Evolutionary conservation across 1,284 basidiomycete genomes (phyloP).

Genomic region (Puccinia novopanici): DNA sequence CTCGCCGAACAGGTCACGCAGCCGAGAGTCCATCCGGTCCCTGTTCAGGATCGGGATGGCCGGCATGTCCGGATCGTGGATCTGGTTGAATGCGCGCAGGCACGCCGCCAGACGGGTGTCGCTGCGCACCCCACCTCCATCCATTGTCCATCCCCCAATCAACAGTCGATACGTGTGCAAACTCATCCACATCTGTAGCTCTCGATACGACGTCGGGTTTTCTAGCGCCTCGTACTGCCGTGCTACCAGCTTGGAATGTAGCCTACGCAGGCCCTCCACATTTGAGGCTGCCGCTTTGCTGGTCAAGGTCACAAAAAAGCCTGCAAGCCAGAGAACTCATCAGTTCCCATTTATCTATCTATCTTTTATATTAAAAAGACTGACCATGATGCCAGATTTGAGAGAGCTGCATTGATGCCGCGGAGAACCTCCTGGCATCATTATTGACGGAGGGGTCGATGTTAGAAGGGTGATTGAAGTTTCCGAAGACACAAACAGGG

Average conservation of each 20-base stretch:
- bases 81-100: not conserved
- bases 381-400: slow-evolving; percentile 18
- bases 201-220: not conserved
- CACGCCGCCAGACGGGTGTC: not conserved
- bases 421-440: not conserved
- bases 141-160: not conserved
- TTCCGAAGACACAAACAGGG: not conserved
- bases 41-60: not conserved
- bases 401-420: not conserved
- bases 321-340: not conserved
- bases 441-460: not conserved
- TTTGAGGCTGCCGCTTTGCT: not conserved
- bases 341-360: not conserved
- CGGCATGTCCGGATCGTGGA: slow-evolving; percentile 21
- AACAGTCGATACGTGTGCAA: slow-evolving; percentile 21
- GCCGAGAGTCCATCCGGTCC: not conserved
- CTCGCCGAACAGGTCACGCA: not conserved
- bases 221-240: slow-evolving; percentile 19
- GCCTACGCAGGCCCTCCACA: not conserved
- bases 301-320: slow-evolving; percentile 27
- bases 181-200: slow-evolving; percentile 17
- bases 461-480: not conserved
- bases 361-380: not conserved
- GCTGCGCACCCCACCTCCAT: not conserved
- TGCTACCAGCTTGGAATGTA: not conserved